phyloP scores from a whole-genome alignment of 768 basidiomycete genomes.

The Cyclocybe cylindracea region DNA sequence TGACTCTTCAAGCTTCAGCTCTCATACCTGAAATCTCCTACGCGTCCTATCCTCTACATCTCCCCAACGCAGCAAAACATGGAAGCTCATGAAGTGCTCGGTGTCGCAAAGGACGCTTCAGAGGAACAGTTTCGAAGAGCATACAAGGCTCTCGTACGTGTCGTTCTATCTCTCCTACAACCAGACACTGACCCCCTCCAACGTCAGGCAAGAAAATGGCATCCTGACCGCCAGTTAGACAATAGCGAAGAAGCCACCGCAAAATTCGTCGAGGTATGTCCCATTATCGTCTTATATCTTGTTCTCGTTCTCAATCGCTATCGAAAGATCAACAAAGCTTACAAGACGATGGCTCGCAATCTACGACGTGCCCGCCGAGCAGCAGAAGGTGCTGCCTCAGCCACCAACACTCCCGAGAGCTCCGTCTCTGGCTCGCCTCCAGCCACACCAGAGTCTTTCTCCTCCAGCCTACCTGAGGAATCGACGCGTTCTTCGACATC shows the following conservation, averaged over 20 bases:
- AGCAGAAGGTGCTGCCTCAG: slow-evolving; percentile 3
- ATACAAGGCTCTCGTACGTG: slow-evolving; percentile 56
- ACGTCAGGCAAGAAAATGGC: slow-evolving; percentile 51
- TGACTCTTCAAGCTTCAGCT: too few species aligned
- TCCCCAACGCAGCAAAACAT: slow-evolving; percentile 8
- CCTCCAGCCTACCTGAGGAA: background rate
- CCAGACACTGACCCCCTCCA: slow-evolving; percentile 1
- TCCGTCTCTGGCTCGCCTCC: slow-evolving; percentile 6
- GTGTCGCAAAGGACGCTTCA: slow-evolving; percentile 43
- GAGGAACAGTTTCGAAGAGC: slow-evolving; percentile 51
- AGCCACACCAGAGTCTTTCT: slow-evolving; percentile 7
- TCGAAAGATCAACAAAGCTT: slow-evolving; percentile 49
- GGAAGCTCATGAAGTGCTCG: slow-evolving; percentile 40
- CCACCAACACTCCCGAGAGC: background rate
- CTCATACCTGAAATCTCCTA: too few species aligned
- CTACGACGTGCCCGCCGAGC: slow-evolving; percentile 21
- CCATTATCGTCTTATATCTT: background rate
- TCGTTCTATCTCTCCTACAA: slow-evolving; percentile 1
- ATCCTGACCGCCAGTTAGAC: slow-evolving; percentile 27
- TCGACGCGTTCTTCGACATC: slow-evolving; percentile 10
- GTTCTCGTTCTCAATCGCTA: background rate
- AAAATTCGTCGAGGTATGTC: slow-evolving; percentile 23
- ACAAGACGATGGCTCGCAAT: slow-evolving; percentile 47
- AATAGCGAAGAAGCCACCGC: slow-evolving; percentile 22
- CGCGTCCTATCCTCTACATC: background rate